These are phyloP conservation scores for Thinopyrum elongatum DNA, from an alignment of 176 grass and related monocot genomes.

Conservation along the genomic window DNA sequence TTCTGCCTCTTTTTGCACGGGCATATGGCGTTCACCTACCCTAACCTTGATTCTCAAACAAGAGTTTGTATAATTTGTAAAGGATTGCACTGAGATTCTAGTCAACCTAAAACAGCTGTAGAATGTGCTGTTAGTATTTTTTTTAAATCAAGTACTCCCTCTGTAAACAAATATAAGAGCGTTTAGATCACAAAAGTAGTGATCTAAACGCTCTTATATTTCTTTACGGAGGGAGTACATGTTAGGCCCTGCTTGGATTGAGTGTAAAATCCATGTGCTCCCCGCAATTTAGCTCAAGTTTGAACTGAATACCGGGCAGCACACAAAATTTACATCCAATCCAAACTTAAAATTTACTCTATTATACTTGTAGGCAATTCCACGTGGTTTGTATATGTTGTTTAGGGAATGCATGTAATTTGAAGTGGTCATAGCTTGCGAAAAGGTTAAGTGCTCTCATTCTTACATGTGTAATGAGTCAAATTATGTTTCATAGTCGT, in stretches of 20 bases:
- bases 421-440: neutral
- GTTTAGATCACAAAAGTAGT: no score
- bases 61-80: neutral
- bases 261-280: no score
- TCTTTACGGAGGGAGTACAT: no score
- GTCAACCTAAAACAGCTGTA: neutral
- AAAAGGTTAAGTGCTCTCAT: neutral
- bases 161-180: no score
- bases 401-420: conserved; percentile 1
- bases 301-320: no score
- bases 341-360: neutral
- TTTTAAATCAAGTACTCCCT: neutral
- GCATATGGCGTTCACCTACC: neutral
- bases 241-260: no score
- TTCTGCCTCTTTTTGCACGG: neutral
- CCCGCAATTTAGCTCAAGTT: no score
- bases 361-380: neutral
- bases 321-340: no score
- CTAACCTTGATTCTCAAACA: neutral
- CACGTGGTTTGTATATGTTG: neutral
- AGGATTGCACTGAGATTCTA: conserved; percentile 5
- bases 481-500: neutral
- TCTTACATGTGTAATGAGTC: neutral
- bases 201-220: no score
- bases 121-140: neutral